Evolutionary conservation across 1,284 basidiomycete genomes (phyloP), one percentile per base, ranked within the genome.

Genomic region (Ceratobasidium theobromae): DNA sequence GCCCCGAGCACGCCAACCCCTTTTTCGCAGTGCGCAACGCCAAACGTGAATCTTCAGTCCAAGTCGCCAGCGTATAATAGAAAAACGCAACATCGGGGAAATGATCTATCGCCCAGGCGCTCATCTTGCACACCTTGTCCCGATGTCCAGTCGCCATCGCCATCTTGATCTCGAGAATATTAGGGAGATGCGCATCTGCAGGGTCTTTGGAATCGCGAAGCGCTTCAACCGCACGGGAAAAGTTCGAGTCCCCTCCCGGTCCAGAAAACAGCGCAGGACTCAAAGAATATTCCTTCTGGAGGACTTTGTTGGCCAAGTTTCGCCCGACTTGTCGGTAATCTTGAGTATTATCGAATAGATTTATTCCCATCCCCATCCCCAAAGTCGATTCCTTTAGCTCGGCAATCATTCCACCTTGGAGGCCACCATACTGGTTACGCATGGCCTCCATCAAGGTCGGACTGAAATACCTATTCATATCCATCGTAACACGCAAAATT

Each of bases 1-100:
- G n/a, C 18, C 32, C 40, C 8, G 49, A 41, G 23, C 60, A 64
- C 16, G 60, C 60, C 1, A 64, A 38, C 8, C 60, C 60, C 18
- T 64, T 64, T 18, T 53, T 64, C 5, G 60, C 49, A 3, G 53
- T 25, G 8, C 60, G 48, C 11, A 64, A 21, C 5, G 49, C 60
- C n/a, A 40, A 25, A 9, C 60, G 48, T 4, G 60, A 35, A 5
- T 64, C 60, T 28, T 64, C 49, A 16, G 60, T 64, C 60, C 60
- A 64, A 16, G 30, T 64, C 14, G 60, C 35, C 12, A 45, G 60
- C 2, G 60, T 27, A 28, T 64, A 64, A 28, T 64, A 53, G 35
- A 64, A 64, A 25, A 64, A 64, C 3, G 38, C 60, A 12, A 64
- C 35, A 1, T 64, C 60, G 35, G 60, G 60, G 27, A 53, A 64